Percentiles rank a stretch among this genome's conserved stretches.
These are phyloP conservation scores for Borovskyia barvae DNA, from an alignment of 208 protist species.

Conservation along the genomic window DNA sequence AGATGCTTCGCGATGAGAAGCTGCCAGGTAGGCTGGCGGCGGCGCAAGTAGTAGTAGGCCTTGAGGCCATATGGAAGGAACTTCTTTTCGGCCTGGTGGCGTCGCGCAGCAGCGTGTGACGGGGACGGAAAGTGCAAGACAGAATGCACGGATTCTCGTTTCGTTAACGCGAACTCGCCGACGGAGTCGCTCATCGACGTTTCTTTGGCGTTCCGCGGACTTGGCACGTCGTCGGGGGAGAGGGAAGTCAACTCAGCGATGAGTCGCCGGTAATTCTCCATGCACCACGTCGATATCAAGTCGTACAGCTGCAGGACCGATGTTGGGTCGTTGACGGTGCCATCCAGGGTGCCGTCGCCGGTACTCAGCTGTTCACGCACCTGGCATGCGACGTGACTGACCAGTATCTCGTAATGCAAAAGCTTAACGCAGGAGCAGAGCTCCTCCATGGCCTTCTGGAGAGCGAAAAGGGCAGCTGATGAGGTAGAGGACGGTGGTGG, in stretches of 20 bases:
- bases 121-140: background rate
- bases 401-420: conserved; percentile 17
- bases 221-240: background rate
- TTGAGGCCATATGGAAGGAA: conserved; percentile 12
- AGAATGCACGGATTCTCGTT: background rate
- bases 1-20: conserved; percentile 14
- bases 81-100: background rate
- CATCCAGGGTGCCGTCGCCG: background rate
- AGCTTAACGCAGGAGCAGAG: conserved; percentile 9
- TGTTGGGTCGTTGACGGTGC: conserved; percentile 14
- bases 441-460: conserved; percentile 9
- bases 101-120: background rate
- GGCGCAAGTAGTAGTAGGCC: conserved; percentile 32
- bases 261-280: conserved; percentile 12
- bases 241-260: conserved; percentile 5
- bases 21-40: conserved; percentile 18
- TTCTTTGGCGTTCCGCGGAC: no score
- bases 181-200: no score
- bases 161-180: background rate
- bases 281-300: conserved; percentile 18
- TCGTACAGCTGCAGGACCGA: conserved; percentile 9
- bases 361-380: conserved; percentile 6
- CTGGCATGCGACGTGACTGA: conserved; percentile 15
- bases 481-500: conserved; percentile 10
- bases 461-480: conserved; percentile 2